Conservation (phyloP, 2,329 filamentous ascomycete species). For the Cadophora sp. region DNA sequence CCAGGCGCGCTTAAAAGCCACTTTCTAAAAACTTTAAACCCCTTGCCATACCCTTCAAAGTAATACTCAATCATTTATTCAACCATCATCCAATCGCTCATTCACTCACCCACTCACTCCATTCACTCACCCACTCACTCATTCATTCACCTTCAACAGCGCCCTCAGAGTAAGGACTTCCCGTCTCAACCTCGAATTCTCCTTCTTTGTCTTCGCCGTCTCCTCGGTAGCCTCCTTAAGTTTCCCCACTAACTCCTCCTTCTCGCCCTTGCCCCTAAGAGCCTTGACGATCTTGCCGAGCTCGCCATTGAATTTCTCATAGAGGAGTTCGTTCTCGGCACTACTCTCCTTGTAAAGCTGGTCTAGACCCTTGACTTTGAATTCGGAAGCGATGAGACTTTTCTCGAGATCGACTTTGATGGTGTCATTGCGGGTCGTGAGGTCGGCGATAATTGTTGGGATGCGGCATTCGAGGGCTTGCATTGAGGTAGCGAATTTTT, state of each 20-base stretch:
- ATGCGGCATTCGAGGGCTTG: conserved; percentile 72
- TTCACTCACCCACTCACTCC: conserved; percentile 32
- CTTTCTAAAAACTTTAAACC: neutral
- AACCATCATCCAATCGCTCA: too few species aligned
- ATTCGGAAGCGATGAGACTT: conserved; percentile 75
- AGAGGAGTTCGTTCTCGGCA: conserved; percentile 91
- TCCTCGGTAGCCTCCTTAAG: conserved; percentile 81
- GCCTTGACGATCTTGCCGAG: conserved; percentile 82
- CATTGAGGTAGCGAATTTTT: conserved; percentile 63
- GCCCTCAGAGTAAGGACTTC: conserved; percentile 65
- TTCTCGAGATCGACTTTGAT: conserved; percentile 76
- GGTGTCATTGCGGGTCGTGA: conserved; percentile 65
- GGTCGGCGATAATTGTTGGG: conserved; percentile 62
- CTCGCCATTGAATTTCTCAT: conserved; percentile 92
- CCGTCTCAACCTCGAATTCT: conserved; percentile 82
- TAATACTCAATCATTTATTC: too few species aligned
- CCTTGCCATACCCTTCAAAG: neutral
- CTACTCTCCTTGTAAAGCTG: conserved; percentile 87
- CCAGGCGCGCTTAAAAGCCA: conserved; percentile 8
- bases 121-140: conserved; percentile 57
- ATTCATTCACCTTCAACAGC: conserved; percentile 64
- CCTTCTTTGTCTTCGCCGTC: conserved; percentile 77
- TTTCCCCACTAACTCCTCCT: conserved; percentile 76
- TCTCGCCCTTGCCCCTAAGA: conserved; percentile 76
- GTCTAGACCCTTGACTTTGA: conserved; percentile 81